Percentiles rank a stretch among this genome's conserved stretches.
phyloP scores from a whole-genome alignment of 306 rosid species.

The Vicia faba region DNA sequence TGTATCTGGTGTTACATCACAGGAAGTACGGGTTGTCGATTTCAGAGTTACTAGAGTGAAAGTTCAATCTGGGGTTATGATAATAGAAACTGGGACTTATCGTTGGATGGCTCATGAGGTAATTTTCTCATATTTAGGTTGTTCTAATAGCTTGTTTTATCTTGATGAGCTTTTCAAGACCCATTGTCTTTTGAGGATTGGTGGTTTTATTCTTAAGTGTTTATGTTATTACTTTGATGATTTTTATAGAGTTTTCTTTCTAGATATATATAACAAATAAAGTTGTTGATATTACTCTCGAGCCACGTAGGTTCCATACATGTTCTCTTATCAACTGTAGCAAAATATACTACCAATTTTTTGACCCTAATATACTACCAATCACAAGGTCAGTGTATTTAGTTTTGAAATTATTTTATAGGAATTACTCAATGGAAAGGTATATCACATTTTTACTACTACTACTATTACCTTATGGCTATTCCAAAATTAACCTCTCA shows the following conservation, averaged over 20 bases:
- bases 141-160: slow-evolving; percentile 34
- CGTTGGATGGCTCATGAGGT: slow-evolving; percentile 99
- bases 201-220: slow-evolving; percentile 3
- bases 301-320: no score
- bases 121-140: slow-evolving; percentile 25
- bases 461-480: background rate
- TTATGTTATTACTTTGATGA: slow-evolving; percentile 5
- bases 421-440: slow-evolving; percentile 96
- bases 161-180: slow-evolving; percentile 29
- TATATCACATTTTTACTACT: slow-evolving; percentile 38
- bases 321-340: no score
- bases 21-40: slow-evolving; percentile 97
- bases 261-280: slow-evolving; percentile 21
- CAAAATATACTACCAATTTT: slow-evolving; percentile 7
- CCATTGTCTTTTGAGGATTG: slow-evolving; percentile 1
- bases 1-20: slow-evolving; percentile 33
- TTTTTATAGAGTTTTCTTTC: slow-evolving; percentile 3
- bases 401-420: slow-evolving; percentile 91
- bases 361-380: slow-evolving; percentile 36
- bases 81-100: slow-evolving; percentile 99
- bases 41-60: slow-evolving; percentile 98
- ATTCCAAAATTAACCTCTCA: background rate
- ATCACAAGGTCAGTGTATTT: slow-evolving; percentile 97
- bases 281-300: slow-evolving; percentile 2
- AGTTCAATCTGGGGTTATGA: slow-evolving; percentile 96